Evolutionary conservation across 768 basidiomycete genomes (phyloP), one percentile per base, ranked within the genome.

Genomic region (Rhizopogon rudus): DNA sequence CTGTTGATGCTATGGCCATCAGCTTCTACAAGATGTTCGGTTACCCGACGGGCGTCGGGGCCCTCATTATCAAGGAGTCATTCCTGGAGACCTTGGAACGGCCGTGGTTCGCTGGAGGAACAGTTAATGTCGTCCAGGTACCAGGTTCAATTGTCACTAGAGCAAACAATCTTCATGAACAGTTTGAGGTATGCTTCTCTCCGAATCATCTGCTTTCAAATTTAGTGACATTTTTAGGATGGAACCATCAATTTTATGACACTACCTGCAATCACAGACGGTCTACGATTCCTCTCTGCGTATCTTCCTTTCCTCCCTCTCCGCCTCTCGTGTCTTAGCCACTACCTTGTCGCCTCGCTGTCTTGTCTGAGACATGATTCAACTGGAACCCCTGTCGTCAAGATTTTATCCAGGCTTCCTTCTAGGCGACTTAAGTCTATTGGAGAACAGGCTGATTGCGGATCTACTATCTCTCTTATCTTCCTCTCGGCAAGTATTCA

Each of bases 11-110:
- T 1, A 83, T 91, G 79, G 89, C 84, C 0, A 65, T 93, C 52
- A 89, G 87, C 43, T 91, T 93, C 63, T 93, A 93, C 72, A 93
- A 93, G 62, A 91, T 93, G 87, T 90, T 91, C 59, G 91, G 91
- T 35, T 93, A 84, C 61, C 91, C 91, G 10, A 92, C 90, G 0
- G 91, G 91, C 7, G 81, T 92, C 42, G 91, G 91, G 37, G 89
- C 89, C 12, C 75, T 93, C 5, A 68, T 93, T 29, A 84, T 87
- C 43, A 87, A 84, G 66, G 83, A 85, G 63, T 78, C 80, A 8
- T 89, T 91, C 61, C 69, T 91, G 50, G 67, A 67, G 5, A 72
- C 72, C 46, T 73, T 90, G 40, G 75, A 81, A 52, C 80, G 88
- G 7, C 89, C 88, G 0, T 93, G 91, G 91, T 92, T 92, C 66